Percentiles rank a stretch among this genome's conserved stretches.
These are phyloP conservation scores for Trifolium pratense DNA, from an alignment of 306 rosid species.

Conservation along the genomic window DNA sequence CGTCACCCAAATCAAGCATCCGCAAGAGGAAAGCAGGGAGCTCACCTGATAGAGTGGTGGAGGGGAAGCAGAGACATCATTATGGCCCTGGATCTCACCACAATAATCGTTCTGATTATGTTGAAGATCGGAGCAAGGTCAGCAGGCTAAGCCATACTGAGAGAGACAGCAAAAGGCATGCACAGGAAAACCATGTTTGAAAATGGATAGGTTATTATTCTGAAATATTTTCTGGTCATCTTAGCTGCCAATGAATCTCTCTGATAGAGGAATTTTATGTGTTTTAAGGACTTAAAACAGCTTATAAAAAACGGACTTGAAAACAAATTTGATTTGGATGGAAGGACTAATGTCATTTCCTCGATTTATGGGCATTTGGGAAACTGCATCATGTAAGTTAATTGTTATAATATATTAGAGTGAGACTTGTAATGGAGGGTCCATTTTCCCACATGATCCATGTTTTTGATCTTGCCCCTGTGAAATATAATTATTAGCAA, in stretches of 20 bases:
- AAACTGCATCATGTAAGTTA: slow-evolving; percentile 39
- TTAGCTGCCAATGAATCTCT: neutral
- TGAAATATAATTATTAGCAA: slow-evolving; percentile 37
- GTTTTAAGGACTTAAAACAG: slow-evolving; percentile 33
- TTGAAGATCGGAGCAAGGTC: slow-evolving; percentile 55
- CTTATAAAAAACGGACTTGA: slow-evolving; percentile 18
- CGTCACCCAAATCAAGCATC: slow-evolving; percentile 68
- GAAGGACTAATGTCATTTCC: slow-evolving; percentile 39
- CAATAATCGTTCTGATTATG: slow-evolving; percentile 52
- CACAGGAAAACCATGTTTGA: slow-evolving; percentile 74
- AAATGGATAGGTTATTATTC: slow-evolving; percentile 5
- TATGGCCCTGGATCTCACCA: slow-evolving; percentile 55
- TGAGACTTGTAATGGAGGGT: slow-evolving; percentile 44
- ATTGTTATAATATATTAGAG: slow-evolving; percentile 31
- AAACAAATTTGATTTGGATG: slow-evolving; percentile 40
- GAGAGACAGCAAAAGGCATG: slow-evolving; percentile 73
- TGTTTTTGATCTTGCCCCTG: slow-evolving; percentile 36
- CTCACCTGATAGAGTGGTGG: slow-evolving; percentile 56
- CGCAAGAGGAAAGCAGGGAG: slow-evolving; percentile 83
- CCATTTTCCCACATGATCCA: slow-evolving; percentile 37
- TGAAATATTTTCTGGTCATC: slow-evolving; percentile 29
- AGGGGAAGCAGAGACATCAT: slow-evolving; percentile 68
- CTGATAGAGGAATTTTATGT: slow-evolving; percentile 13
- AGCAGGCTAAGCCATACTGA: slow-evolving; percentile 60
- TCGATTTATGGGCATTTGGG: slow-evolving; percentile 40